These are phyloP conservation scores for Ascoidea asiatica DNA, from an alignment of 805 yeast genomes.

Conservation along the genomic window DNA sequence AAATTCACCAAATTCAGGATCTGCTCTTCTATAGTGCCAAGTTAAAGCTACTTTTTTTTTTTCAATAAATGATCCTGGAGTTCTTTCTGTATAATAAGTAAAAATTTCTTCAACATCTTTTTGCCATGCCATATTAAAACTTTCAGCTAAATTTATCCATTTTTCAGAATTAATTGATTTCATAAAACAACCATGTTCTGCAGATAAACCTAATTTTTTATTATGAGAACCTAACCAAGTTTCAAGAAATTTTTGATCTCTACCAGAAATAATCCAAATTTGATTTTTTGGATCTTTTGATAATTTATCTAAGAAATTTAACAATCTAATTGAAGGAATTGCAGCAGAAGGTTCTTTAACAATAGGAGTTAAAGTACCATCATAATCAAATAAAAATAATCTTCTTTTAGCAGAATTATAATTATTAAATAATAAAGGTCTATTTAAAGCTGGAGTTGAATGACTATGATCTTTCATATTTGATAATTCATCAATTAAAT, in stretches of 20 bases:
- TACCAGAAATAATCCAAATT: slow-evolving; percentile 92
- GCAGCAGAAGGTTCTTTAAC: slow-evolving; percentile 98
- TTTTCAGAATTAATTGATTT: slow-evolving; percentile 38
- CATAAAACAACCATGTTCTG: slow-evolving; percentile 96
- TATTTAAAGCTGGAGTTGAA: slow-evolving; percentile 72
- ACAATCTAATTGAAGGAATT: slow-evolving; percentile 70
- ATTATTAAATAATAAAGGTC: slow-evolving; percentile 44
- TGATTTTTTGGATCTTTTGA: slow-evolving; percentile 68
- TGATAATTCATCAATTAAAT: slow-evolving; percentile 27
- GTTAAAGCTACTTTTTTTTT: slow-evolving; percentile 86
- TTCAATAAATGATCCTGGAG: slow-evolving; percentile 85
- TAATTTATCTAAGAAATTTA: slow-evolving; percentile 42
- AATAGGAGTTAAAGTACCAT: slow-evolving; percentile 94
- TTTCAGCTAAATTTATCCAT: slow-evolving; percentile 80
- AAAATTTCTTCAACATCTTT: slow-evolving; percentile 62
- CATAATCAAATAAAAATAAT: slow-evolving; percentile 86
- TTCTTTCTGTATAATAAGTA: slow-evolving; percentile 64
- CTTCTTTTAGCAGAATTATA: slow-evolving; percentile 55
- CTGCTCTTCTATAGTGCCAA: slow-evolving; percentile 95
- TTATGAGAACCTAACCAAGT: slow-evolving; percentile 70
- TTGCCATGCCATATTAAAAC: slow-evolving; percentile 92
- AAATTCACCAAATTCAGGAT: slow-evolving; percentile 82
- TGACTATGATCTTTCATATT: slow-evolving; percentile 31
- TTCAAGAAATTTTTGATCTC: slow-evolving; percentile 83
- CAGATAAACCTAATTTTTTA: slow-evolving; percentile 65